These are phyloP conservation scores for Trichoderma arundinaceum DNA, from an alignment of 2,329 filamentous ascomycete genomes.

Conservation along the genomic window DNA sequence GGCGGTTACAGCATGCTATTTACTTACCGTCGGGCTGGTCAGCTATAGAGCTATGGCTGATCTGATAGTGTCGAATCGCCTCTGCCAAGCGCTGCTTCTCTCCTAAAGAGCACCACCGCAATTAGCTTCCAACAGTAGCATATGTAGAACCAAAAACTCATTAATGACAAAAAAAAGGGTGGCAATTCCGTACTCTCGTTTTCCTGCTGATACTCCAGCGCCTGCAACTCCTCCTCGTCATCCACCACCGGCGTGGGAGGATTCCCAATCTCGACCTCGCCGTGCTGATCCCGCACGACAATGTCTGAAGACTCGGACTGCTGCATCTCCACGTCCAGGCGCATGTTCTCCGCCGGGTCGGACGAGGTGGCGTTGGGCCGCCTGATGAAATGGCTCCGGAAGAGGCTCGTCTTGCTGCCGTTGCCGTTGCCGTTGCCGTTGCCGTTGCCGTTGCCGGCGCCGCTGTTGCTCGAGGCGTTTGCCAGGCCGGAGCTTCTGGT, in stretches of 20 bases:
- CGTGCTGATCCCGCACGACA: conserved; percentile 66
- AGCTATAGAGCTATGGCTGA: conserved; percentile 59
- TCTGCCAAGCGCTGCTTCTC: conserved; percentile 66
- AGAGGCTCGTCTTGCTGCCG: conserved; percentile 53
- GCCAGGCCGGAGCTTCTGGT: conserved; percentile 23
- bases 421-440: neutral
- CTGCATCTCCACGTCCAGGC: conserved; percentile 55
- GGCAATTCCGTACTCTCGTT: conserved; percentile 54
- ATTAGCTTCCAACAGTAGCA: conserved; percentile 1
- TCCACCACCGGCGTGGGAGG: conserved; percentile 59
- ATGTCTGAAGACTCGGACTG: conserved; percentile 57
- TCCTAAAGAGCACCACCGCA: conserved; percentile 44
- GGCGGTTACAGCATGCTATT: neutral
- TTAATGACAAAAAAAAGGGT: neutral
- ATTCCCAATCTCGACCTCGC: conserved; percentile 66
- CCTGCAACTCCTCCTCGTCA: conserved; percentile 59
- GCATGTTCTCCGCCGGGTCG: conserved; percentile 53
- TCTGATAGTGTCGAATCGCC: conserved; percentile 65
- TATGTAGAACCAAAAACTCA: neutral
- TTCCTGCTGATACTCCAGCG: conserved; percentile 61
- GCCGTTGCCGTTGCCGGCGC: neutral
- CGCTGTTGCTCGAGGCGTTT: neutral
- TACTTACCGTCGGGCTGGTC: conserved; percentile 69
- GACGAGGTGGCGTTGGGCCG: conserved; percentile 56
- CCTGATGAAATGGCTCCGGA: conserved; percentile 64